Evolutionary conservation across 2,329 filamentous ascomycete genomes (phyloP).

Genomic region (Alternaria arborescens): DNA sequence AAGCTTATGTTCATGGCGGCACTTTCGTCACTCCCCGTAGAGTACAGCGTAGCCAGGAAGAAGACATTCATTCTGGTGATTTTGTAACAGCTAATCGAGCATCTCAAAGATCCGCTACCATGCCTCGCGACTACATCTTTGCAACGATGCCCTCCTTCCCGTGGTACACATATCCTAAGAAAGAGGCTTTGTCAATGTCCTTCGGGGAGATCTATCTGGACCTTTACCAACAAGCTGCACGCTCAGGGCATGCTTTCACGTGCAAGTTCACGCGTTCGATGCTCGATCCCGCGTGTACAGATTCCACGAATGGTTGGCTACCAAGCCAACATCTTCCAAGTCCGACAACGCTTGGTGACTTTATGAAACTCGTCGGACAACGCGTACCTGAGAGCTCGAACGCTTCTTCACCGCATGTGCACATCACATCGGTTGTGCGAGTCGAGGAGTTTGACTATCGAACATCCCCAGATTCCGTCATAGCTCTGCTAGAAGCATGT

Average conservation of each 20-base stretch:
- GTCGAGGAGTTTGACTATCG: too few species aligned
- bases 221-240: background rate
- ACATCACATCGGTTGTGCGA: too few species aligned
- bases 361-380: background rate
- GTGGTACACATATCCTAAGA: background rate
- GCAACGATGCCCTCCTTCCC: background rate
- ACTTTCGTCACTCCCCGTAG: too few species aligned
- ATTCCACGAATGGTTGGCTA: background rate
- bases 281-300: background rate
- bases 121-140: background rate
- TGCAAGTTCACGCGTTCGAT: background rate
- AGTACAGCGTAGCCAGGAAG: too few species aligned
- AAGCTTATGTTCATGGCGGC: too few species aligned
- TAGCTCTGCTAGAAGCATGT: background rate
- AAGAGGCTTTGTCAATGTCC: background rate
- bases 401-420: background rate
- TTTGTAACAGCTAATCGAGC: background rate
- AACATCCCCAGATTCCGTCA: too few species aligned
- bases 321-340: background rate
- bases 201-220: background rate
- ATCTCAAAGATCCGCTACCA: background rate
- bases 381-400: background rate
- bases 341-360: background rate
- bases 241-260: background rate
- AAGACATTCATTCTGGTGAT: too few species aligned